Conservation (phyloP, 2,329 filamentous ascomycete species). For the Neonectria neomacrospora region DNA sequence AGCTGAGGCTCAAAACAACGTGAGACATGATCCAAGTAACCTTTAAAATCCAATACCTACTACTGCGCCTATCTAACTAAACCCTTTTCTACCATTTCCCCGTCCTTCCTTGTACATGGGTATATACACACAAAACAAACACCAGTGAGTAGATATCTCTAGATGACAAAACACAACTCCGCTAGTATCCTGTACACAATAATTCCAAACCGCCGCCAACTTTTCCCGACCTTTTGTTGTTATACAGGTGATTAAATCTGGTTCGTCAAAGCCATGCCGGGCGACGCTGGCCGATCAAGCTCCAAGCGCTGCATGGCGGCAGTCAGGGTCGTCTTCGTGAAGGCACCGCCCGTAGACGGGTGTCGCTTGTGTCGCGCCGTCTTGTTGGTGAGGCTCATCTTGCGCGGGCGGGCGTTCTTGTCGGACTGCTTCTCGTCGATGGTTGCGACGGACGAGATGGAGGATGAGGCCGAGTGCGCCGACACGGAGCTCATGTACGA, state of each 20-base stretch:
- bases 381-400: conserved; percentile 46
- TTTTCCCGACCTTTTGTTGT: background rate
- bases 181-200: background rate
- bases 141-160: background rate
- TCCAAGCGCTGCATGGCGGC: conserved; percentile 43
- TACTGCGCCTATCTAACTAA: background rate
- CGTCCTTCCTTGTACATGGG: background rate
- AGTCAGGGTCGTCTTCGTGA: conserved; percentile 31
- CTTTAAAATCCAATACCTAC: background rate
- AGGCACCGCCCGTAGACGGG: conserved; percentile 33
- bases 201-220: background rate
- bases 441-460: conserved; percentile 36
- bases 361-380: conserved; percentile 40
- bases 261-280: conserved; percentile 44
- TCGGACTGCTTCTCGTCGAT: conserved; percentile 40
- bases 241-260: conserved; percentile 33
- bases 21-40: background rate
- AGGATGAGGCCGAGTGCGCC: conserved; percentile 37
- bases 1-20: background rate
- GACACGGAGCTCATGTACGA: conserved; percentile 42
- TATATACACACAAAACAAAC: conserved; percentile 1
- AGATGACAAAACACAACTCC: background rate
- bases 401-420: conserved; percentile 42
- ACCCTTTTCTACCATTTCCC: background rate
- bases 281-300: conserved; percentile 43